Percentiles rank a stretch among this genome's conserved stretches.
phyloP scores from a whole-genome alignment of 805 yeast species.

The Wickerhamomyces sydowiorum region DNA sequence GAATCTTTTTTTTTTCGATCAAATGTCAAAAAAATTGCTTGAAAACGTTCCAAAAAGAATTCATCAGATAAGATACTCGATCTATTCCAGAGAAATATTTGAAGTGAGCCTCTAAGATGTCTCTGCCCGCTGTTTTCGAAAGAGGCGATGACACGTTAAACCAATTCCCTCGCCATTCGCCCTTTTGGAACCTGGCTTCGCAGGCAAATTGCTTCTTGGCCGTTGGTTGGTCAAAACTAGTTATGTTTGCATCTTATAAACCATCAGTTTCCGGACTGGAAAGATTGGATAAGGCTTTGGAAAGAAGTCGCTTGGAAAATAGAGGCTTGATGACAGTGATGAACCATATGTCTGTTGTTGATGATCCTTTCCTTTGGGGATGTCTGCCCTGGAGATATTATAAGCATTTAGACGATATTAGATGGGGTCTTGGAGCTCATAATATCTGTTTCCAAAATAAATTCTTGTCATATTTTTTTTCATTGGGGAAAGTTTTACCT shows the following conservation, averaged over 20 bases:
- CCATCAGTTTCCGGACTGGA: slow-evolving; percentile 60
- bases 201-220: slow-evolving; percentile 63
- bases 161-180: slow-evolving; percentile 53
- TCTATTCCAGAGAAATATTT: too few relatives aligned
- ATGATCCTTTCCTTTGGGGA: slow-evolving; percentile 91
- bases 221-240: slow-evolving; percentile 56
- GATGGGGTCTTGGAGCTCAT: slow-evolving; percentile 95
- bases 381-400: slow-evolving; percentile 70
- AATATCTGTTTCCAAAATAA: slow-evolving; percentile 75
- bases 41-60: too few relatives aligned
- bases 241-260: slow-evolving; percentile 56
- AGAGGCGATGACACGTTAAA: slow-evolving; percentile 69
- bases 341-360: slow-evolving; percentile 91
- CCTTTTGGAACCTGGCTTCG: slow-evolving; percentile 63
- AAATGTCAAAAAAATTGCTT: too few relatives aligned
- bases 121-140: slow-evolving; percentile 58
- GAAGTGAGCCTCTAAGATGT: slow-evolving; percentile 39
- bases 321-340: slow-evolving; percentile 78
- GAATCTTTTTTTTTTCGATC: too few relatives aligned
- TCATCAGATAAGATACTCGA: not conserved
- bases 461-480: slow-evolving; percentile 55
- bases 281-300: slow-evolving; percentile 56
- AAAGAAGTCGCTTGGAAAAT: slow-evolving; percentile 58
- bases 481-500: slow-evolving; percentile 82
- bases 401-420: slow-evolving; percentile 53